A percentile compares a stretch with the other conserved stretches of the same genome.
These are phyloP conservation scores for Phialemonium atrogriseum DNA, from an alignment of 2,329 filamentous ascomycete genomes.

Conservation along the genomic window DNA sequence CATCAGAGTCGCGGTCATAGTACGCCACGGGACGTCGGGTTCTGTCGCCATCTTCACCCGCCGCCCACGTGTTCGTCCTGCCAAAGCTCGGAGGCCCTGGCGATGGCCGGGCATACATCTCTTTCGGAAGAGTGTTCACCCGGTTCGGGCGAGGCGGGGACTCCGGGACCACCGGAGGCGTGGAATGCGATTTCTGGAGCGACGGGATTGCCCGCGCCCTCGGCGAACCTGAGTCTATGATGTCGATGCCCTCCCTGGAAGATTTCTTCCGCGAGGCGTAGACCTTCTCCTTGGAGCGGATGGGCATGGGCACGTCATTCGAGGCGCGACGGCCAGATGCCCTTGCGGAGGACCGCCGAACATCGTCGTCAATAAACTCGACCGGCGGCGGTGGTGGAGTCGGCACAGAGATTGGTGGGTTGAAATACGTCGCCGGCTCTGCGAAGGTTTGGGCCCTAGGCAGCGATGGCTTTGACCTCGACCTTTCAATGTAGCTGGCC, in stretches of 20 bases:
- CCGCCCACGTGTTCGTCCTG: slow-evolving; percentile 12
- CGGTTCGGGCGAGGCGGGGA: slow-evolving; percentile 14
- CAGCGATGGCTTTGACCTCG: not conserved
- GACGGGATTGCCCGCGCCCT: slow-evolving; percentile 13
- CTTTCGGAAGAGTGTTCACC: slow-evolving; percentile 11
- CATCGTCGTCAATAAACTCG: slow-evolving; percentile 11
- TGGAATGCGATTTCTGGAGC: slow-evolving; percentile 17
- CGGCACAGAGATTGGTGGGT: slow-evolving; percentile 7
- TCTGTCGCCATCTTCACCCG: slow-evolving; percentile 5
- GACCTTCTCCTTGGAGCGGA: not conserved
- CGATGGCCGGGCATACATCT: slow-evolving; percentile 1
- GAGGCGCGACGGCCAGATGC: slow-evolving; percentile 13
- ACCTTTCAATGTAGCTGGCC: not conserved
- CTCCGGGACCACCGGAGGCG: slow-evolving; percentile 10
- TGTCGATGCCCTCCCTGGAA: slow-evolving; percentile 6
- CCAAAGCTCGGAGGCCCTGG: slow-evolving; percentile 8
- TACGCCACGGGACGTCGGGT: too few relatives aligned
- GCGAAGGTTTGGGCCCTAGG: slow-evolving; percentile 5
- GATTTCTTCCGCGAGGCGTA: not conserved
- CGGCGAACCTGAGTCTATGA: slow-evolving; percentile 9
- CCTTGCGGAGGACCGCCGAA: slow-evolving; percentile 10
- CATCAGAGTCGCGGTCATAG: not conserved
- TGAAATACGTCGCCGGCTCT: slow-evolving; percentile 7
- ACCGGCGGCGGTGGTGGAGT: slow-evolving; percentile 14
- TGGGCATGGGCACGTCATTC: slow-evolving; percentile 10